phyloP scores from a whole-genome alignment of 2,329 filamentous ascomycete species.

The Fusarium sarcochroum region DNA sequence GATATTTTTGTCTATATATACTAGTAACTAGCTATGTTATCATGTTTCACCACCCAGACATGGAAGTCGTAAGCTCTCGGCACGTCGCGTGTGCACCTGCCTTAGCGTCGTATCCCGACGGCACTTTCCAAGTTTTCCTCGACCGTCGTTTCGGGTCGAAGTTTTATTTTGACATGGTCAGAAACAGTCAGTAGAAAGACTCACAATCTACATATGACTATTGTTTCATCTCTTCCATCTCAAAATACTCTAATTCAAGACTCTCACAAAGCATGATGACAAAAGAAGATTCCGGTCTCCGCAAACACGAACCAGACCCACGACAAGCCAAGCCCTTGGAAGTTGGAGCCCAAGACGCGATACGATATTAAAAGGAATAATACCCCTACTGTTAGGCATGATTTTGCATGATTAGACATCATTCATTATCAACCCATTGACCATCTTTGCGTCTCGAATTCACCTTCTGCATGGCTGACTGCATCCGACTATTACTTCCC shows the following conservation, averaged over 20 bases:
- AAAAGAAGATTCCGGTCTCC: background rate
- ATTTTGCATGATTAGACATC: slow-evolving; percentile 21
- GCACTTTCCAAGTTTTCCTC: slow-evolving; percentile 25
- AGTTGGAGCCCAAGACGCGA: slow-evolving; percentile 30
- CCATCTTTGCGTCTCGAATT: background rate
- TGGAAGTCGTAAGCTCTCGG: slow-evolving; percentile 5
- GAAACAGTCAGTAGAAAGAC: background rate
- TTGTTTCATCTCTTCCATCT: background rate
- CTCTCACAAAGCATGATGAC: slow-evolving; percentile 14
- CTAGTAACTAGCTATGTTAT: background rate
- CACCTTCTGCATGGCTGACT: slow-evolving; percentile 25
- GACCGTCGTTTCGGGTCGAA: slow-evolving; percentile 4
- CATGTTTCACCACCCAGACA: background rate
- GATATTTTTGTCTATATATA: background rate
- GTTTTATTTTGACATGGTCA: slow-evolving; percentile 15
- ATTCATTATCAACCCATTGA: slow-evolving; percentile 2
- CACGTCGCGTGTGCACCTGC: slow-evolving; percentile 25
- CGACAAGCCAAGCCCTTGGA: slow-evolving; percentile 21
- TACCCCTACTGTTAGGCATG: slow-evolving; percentile 25
- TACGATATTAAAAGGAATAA: slow-evolving; percentile 26
- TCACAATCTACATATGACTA: background rate
- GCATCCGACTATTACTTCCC: slow-evolving; percentile 1
- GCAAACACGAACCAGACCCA: slow-evolving; percentile 23
- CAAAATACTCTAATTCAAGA: background rate
- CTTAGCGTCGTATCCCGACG: slow-evolving; percentile 31